A percentile compares a stretch with the other conserved stretches of the same genome.
These are phyloP conservation scores for Cercis canadensis DNA, from an alignment of 306 rosid genomes.

Conservation along the genomic window DNA sequence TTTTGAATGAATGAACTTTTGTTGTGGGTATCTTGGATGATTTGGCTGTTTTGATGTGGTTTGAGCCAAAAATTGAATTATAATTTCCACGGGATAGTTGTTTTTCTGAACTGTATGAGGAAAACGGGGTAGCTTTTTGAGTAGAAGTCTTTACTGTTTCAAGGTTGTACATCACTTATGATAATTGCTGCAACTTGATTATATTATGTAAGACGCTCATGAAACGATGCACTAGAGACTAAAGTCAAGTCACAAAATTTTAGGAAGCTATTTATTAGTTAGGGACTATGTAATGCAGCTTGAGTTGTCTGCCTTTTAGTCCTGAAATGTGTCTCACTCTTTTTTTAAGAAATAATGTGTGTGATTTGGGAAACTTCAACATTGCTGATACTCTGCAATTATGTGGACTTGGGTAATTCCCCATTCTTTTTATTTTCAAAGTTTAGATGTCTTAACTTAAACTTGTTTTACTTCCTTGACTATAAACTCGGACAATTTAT, in stretches of 20 bases:
- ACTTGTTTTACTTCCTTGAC: neutral
- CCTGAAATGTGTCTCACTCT: neutral
- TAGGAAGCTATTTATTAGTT: neutral
- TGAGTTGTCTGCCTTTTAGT: neutral
- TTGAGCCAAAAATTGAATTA: neutral
- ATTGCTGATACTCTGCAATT: neutral
- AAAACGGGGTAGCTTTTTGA: neutral
- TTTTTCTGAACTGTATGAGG: no score
- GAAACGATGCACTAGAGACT: neutral
- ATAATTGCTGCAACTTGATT: slow-evolving; percentile 25
- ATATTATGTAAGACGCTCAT: neutral
- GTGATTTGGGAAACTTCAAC: no score
- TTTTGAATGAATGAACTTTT: neutral
- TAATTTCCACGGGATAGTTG: neutral
- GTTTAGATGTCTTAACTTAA: neutral
- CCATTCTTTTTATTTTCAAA: neutral
- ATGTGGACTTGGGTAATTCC: neutral
- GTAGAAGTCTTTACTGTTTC: slow-evolving; percentile 16
- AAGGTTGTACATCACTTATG: neutral
- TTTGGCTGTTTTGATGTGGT: slow-evolving; percentile 9
- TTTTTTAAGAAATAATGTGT: neutral
- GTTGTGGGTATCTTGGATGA: neutral
- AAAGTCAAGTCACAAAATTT: neutral
- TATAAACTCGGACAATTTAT: neutral
- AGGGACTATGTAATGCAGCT: slow-evolving; percentile 24